phyloP scores from a whole-genome alignment of 2,329 filamentous ascomycete genomes.

The Talaromyces verruculosus region DNA sequence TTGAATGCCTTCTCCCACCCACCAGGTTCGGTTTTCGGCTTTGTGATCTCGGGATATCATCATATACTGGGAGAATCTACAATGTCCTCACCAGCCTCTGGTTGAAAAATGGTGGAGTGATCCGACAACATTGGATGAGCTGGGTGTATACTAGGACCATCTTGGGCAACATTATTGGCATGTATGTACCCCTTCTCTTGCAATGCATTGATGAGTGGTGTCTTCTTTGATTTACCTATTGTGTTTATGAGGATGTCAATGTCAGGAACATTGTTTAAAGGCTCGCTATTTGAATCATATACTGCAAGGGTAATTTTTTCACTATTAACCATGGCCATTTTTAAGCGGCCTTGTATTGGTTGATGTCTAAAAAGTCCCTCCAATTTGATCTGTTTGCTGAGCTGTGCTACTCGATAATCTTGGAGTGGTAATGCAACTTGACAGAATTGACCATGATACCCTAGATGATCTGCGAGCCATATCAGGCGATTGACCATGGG shows the following conservation, averaged over 20 bases:
- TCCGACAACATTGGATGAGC: not conserved
- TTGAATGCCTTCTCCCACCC: too few species aligned
- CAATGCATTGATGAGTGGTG: not conserved
- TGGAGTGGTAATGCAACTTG: not conserved
- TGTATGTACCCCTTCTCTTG: not conserved
- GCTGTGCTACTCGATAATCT: not conserved
- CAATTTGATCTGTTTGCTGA: not conserved
- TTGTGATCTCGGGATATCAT: too few species aligned
- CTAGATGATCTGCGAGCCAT: not conserved
- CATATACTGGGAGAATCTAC: too few species aligned
- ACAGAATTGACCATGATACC: not conserved
- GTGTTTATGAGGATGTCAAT: not conserved
- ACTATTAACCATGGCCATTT: not conserved
- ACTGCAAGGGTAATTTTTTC: not conserved
- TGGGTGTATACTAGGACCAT: not conserved
- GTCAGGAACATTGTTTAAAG: not conserved
- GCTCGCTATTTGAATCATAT: not conserved
- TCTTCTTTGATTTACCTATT: not conserved
- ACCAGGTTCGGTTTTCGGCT: too few species aligned
- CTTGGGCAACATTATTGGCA: not conserved
- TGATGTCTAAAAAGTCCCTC: not conserved
- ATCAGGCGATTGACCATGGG: not conserved
- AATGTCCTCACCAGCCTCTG: too few species aligned
- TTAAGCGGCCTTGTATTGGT: not conserved
- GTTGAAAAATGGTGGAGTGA: not conserved